These are phyloP conservation scores for Penicillium atrosanguineum DNA, from an alignment of 495 filamentous ascomycete genomes.

Conservation along the genomic window DNA sequence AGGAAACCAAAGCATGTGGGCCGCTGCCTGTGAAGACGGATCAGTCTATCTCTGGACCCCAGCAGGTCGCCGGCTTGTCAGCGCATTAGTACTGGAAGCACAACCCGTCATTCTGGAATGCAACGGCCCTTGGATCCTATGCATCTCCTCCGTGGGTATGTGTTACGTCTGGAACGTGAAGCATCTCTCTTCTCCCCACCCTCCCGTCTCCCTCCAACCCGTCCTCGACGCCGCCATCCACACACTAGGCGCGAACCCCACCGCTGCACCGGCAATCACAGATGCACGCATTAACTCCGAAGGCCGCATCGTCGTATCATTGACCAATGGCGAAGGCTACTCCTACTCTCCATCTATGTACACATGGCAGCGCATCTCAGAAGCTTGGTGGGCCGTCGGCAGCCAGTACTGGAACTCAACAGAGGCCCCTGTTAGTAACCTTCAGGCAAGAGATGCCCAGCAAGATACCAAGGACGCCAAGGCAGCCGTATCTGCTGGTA, in stretches of 20 bases:
- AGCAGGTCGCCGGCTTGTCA: slow-evolving; percentile 82
- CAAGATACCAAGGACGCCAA: slow-evolving; percentile 49
- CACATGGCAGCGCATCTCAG: slow-evolving; percentile 91
- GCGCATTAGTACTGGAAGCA: slow-evolving; percentile 80
- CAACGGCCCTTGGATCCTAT: slow-evolving; percentile 83
- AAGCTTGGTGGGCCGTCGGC: slow-evolving; percentile 97
- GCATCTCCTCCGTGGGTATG: slow-evolving; percentile 82
- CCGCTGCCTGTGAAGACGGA: slow-evolving; percentile 88
- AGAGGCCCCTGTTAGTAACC: slow-evolving; percentile 73
- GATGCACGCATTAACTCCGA: slow-evolving; percentile 86
- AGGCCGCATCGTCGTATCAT: slow-evolving; percentile 76
- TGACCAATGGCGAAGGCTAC: slow-evolving; percentile 92
- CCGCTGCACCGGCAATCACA: slow-evolving; percentile 73
- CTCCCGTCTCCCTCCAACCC: slow-evolving; percentile 85
- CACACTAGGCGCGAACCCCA: slow-evolving; percentile 63
- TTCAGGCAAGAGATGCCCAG: slow-evolving; percentile 63
- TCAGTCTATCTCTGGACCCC: slow-evolving; percentile 93
- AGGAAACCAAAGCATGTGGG: slow-evolving; percentile 88
- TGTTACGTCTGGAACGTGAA: slow-evolving; percentile 94
- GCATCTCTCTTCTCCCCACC: slow-evolving; percentile 78
- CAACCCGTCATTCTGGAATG: slow-evolving; percentile 93
- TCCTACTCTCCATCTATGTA: slow-evolving; percentile 78
- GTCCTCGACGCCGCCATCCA: slow-evolving; percentile 84
- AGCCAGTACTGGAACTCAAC: slow-evolving; percentile 99
- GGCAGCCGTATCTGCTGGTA: slow-evolving; percentile 76